A percentile compares a stretch with the other conserved stretches of the same genome.
Conservation (phyloP, 345 rosid genomes). For the Sisymbrium altissimum region DNA sequence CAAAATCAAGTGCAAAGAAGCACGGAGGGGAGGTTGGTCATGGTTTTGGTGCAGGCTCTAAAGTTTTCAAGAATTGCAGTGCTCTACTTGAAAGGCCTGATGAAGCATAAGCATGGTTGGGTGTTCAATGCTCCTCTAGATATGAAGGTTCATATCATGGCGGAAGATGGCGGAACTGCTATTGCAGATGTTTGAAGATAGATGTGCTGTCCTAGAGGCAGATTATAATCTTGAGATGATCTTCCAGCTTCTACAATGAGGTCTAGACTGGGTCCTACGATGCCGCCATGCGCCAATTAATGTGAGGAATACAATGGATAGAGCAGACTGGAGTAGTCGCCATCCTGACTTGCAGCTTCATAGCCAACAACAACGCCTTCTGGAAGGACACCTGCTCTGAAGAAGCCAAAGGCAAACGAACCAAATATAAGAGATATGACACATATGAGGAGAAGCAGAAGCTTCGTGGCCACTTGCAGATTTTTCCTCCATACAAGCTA, state of each 20-base stretch:
- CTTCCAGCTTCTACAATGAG: constrained; percentile 50
- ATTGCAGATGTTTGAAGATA: constrained; percentile 73
- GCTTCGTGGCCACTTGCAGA: constrained; percentile 85
- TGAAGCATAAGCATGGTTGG: constrained; percentile 98
- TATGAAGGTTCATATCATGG: no score
- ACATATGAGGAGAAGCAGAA: constrained; percentile 95
- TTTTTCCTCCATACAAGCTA: constrained; percentile 86
- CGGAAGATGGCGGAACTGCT: constrained; percentile 88
- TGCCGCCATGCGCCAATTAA: constrained; percentile 67
- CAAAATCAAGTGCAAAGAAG: constrained; percentile 72
- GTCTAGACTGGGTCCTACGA: constrained; percentile 56
- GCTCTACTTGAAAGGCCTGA: constrained; percentile 76
- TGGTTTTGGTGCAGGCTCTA: constrained; percentile 55
- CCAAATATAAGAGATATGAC: constrained; percentile 96
- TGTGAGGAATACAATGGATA: constrained; percentile 71
- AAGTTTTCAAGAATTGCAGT: constrained; percentile 66
- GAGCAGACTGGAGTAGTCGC: constrained; percentile 67
- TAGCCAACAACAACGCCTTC: constrained; percentile 64
- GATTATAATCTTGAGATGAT: constrained; percentile 71
- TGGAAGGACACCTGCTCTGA: constrained; percentile 75
- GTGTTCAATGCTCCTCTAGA: constrained; percentile 94
- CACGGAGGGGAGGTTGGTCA: constrained; percentile 59
- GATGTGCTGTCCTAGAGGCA: constrained; percentile 74
- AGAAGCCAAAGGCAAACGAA: constrained; percentile 97
- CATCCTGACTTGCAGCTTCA: constrained; percentile 44